These are phyloP conservation scores for Tripidium arundinaceum DNA, from an alignment of 202 grass and related monocot genomes.

Conservation along the genomic window DNA sequence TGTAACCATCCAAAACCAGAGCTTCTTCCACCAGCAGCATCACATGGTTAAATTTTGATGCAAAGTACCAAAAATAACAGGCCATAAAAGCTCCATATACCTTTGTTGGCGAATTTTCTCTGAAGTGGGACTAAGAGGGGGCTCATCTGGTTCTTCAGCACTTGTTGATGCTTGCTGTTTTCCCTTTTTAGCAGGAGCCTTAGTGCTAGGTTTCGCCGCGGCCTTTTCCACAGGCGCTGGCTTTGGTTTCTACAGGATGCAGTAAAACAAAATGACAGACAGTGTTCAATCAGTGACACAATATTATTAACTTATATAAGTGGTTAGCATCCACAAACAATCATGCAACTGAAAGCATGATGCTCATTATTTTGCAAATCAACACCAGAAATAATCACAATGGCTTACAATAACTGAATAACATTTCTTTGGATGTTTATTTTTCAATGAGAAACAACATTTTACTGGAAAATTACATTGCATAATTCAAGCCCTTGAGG, in stretches of 20 bases:
- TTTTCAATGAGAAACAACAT: neutral
- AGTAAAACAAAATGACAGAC: slow-evolving; percentile 7
- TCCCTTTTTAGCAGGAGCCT: slow-evolving; percentile 65
- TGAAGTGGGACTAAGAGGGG: slow-evolving; percentile 60
- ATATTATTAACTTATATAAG: neutral
- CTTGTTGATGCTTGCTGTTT: slow-evolving; percentile 61
- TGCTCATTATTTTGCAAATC: neutral
- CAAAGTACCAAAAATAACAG: neutral
- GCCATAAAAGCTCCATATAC: slow-evolving; percentile 25
- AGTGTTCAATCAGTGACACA: slow-evolving; percentile 9
- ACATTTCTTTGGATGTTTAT: neutral
- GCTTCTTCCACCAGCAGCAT: neutral
- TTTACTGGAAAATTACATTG: neutral
- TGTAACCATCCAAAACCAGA: neutral
- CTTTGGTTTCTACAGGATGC: slow-evolving; percentile 64
- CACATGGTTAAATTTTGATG: neutral
- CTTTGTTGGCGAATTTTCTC: slow-evolving; percentile 99
- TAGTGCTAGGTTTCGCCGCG: slow-evolving; percentile 39
- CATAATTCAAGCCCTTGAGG: neutral
- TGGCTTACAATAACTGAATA: neutral
- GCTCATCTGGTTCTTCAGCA: slow-evolving; percentile 43
- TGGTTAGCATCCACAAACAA: neutral
- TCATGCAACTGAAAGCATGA: too few species aligned
- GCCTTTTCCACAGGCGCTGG: slow-evolving; percentile 43
- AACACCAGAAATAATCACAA: slow-evolving; percentile 9